These are phyloP conservation scores for Colletotrichum aenigma DNA, from an alignment of 2,329 filamentous ascomycete species.

Conservation along the genomic window DNA sequence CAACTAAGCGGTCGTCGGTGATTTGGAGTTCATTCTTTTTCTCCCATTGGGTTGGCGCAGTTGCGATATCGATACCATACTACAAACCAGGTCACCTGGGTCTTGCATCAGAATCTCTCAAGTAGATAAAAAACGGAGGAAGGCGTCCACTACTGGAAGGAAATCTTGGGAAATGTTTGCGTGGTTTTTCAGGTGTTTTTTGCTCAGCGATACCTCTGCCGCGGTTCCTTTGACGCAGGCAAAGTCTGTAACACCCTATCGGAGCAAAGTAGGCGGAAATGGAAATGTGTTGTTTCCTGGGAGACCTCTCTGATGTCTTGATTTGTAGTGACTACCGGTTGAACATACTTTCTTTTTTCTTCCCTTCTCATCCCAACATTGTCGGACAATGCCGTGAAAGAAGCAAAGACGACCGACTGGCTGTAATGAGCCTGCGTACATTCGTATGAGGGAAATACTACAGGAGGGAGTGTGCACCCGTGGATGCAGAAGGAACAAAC, in stretches of 20 bases:
- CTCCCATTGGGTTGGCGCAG: not conserved
- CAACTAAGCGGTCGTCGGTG: not conserved
- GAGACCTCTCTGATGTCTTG: not conserved
- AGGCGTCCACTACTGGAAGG: not conserved
- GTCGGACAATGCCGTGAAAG: not conserved
- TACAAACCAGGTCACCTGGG: not conserved
- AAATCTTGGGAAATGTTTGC: not conserved
- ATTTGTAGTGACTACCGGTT: not conserved
- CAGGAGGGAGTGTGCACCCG: not conserved
- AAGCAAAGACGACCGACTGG: not conserved
- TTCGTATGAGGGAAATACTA: not conserved
- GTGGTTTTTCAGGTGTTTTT: not conserved
- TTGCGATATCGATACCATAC: conserved; percentile 16
- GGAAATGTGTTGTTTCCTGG: not conserved
- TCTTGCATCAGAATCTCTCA: not conserved
- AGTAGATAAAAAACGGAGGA: not conserved
- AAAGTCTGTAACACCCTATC: not conserved
- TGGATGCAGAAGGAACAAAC: not conserved
- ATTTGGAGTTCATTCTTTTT: not conserved
- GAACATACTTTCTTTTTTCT: not conserved
- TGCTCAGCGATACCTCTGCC: conserved; percentile 15
- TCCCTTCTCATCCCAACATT: not conserved
- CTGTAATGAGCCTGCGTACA: not conserved
- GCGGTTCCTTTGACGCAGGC: not conserved
- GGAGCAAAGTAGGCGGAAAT: not conserved